These are phyloP conservation scores for Pseudopithomyces maydicus DNA, from an alignment of 2,329 filamentous ascomycete genomes.

Conservation along the genomic window DNA sequence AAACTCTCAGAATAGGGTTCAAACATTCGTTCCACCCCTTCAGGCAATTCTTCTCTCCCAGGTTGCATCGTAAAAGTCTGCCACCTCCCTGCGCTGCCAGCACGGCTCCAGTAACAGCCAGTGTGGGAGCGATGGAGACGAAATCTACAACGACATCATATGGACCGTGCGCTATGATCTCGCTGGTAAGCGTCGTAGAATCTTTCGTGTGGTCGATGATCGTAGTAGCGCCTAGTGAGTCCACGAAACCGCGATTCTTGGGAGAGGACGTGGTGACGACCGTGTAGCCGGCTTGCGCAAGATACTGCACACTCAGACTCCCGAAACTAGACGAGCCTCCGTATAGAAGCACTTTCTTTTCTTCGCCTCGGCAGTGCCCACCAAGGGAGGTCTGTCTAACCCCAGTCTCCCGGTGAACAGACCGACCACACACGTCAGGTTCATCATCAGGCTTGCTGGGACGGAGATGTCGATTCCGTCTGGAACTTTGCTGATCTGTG, in stretches of 20 bases:
- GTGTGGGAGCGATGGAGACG: slow-evolving; percentile 12
- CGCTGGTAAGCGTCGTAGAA: slow-evolving; percentile 14
- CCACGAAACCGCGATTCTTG: slow-evolving; percentile 30
- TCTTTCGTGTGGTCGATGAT: slow-evolving; percentile 31
- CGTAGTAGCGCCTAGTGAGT: slow-evolving; percentile 26
- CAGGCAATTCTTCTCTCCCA: slow-evolving; percentile 9
- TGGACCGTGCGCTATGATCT: slow-evolving; percentile 25
- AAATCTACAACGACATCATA: slow-evolving; percentile 34
- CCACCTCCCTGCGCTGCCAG: slow-evolving; percentile 17
- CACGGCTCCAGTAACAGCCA: slow-evolving; percentile 17
- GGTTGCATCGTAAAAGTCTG: slow-evolving; percentile 15
- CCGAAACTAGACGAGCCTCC: slow-evolving; percentile 39
- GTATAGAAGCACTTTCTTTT: slow-evolving; percentile 38
- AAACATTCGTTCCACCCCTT: slow-evolving; percentile 17
- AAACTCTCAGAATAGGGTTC: slow-evolving; percentile 17
- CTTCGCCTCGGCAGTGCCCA: background rate
- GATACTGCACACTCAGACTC: slow-evolving; percentile 29
- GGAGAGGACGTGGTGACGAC: slow-evolving; percentile 43
- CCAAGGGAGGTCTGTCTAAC: slow-evolving; percentile 5
- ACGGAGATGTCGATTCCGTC: background rate
- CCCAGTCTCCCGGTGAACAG: slow-evolving; percentile 17
- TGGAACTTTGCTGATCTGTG: background rate
- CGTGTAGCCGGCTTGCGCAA: slow-evolving; percentile 31
- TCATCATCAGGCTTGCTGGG: background rate
- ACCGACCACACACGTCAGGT: background rate